phyloP scores from a whole-genome alignment of 495 filamentous ascomycete genomes.

The Aspergillus kassunensis region DNA sequence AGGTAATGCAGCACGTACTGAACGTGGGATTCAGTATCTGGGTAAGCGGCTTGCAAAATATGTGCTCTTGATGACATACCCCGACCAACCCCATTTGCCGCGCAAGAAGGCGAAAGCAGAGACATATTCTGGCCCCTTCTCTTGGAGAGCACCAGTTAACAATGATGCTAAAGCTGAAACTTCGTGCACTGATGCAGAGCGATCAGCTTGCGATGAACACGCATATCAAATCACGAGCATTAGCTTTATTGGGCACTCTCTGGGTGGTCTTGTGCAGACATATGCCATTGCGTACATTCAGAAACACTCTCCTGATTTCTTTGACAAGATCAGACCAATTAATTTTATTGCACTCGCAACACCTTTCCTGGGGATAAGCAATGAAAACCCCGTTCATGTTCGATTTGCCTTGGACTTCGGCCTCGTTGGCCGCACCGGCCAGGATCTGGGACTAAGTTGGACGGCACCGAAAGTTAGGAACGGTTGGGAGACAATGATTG shows the following conservation, averaged over 20 bases:
- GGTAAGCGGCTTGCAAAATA: conserved; percentile 94
- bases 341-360: conserved; percentile 93
- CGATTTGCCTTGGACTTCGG: conserved; percentile 96
- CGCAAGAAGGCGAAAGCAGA: conserved; percentile 52
- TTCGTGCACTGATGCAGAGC: conserved; percentile 11
- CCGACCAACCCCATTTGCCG: conserved; percentile 81
- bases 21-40: conserved; percentile 92
- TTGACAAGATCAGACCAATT: conserved; percentile 78
- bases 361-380: conserved; percentile 88
- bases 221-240: conserved; percentile 89
- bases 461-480: conserved; percentile 77
- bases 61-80: conserved; percentile 83
- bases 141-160: conserved; percentile 22
- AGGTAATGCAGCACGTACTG: conserved; percentile 85
- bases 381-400: conserved; percentile 96
- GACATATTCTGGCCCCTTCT: conserved; percentile 33
- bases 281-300: conserved; percentile 98
- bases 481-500: conserved; percentile 83
- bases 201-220: conserved; percentile 28
- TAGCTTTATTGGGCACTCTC: conserved; percentile 90
- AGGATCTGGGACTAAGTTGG: conserved; percentile 94
- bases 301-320: conserved; percentile 91
- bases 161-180: conserved; percentile 5
- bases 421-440: conserved; percentile 87
- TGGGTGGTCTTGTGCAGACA: conserved; percentile 86